phyloP scores from a whole-genome alignment of 176 grass and related monocot species.

The Phoenix roebelenii region DNA sequence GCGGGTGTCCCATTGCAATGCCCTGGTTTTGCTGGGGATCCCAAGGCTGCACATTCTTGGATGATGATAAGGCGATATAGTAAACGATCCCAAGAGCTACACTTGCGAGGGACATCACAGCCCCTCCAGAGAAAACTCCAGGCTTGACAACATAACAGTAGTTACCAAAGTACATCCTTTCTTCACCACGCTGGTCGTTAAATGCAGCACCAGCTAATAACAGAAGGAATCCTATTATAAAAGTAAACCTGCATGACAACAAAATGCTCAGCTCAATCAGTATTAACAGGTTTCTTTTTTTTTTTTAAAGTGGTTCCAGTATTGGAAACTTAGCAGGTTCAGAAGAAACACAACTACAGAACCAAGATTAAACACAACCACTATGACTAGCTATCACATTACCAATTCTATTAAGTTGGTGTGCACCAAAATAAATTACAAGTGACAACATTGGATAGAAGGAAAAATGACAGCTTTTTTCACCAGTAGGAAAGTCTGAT shows the following conservation, averaged over 20 bases:
- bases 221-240: constrained; percentile 21
- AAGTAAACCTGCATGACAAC: constrained; percentile 13
- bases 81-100: constrained; percentile 18
- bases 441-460: no score
- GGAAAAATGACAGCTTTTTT: no score
- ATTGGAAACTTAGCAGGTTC: no score
- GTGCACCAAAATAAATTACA: no score
- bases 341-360: no score
- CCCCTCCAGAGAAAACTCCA: constrained; percentile 17
- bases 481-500: no score
- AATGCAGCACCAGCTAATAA: constrained; percentile 20
- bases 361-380: no score
- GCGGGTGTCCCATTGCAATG: constrained; percentile 33
- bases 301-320: no score
- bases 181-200: constrained; percentile 9
- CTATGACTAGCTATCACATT: no score
- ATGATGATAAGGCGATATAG: not conserved
- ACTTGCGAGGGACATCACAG: not conserved
- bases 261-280: no score
- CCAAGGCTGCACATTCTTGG: constrained; percentile 9
- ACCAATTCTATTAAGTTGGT: no score
- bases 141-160: constrained; percentile 17
- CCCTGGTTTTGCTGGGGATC: constrained; percentile 12
- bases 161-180: constrained; percentile 1
- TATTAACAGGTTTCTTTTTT: no score